Evolutionary conservation across 352 stramenopile genomes (phyloP), one percentile per base, ranked within the genome.

Genomic region (Pelagophyceae sp.): DNA sequence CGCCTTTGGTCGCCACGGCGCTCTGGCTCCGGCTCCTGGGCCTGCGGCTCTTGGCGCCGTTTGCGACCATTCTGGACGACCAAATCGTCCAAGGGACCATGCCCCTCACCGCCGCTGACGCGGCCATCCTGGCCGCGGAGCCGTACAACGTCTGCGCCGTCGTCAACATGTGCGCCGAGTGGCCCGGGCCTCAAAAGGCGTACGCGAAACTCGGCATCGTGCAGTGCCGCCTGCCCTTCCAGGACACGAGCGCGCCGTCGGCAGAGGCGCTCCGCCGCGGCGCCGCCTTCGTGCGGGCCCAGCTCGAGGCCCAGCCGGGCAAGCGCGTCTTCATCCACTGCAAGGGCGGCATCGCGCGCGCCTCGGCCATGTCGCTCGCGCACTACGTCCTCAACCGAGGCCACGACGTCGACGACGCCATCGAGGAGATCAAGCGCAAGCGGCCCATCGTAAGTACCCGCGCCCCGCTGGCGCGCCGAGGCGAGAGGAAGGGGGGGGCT

Each of bases 131-230:
- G 5, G n/a, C 23, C 11, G 32, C 27, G 27, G 63, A 77, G 61
- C 61, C 61, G 29, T 76, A 78, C 61, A 80, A 79, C 51, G 74
- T 80, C n/a, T 19, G 60, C 33, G 72, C 38, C 32, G 77, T 80
- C 31, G 71, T 80, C 35, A 80, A 80, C 74, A 80, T 80, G 77
- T 80, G 77, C 64, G 35, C 32, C 5, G 77, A 80, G 51, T 80
- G 77, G 72, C 45, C 74, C 32, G 77, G 77, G 20, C 77, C 77
- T 0, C 0, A 27, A 37, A 25, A 11, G n/a, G 38, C 69, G 3
- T 80, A 80, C 60, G 38, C 32, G n/a, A 15, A 20, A 3, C n/a
- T 31, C 51, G 77, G 77, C 71, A 76, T 80, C 50, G 40, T 51
- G 75, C 77, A 80, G 72, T 38, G 50, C 0, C 45, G 77, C 6